Conservation (phyloP, 2,329 filamentous ascomycete genomes). For the Apiospora hydei region DNA sequence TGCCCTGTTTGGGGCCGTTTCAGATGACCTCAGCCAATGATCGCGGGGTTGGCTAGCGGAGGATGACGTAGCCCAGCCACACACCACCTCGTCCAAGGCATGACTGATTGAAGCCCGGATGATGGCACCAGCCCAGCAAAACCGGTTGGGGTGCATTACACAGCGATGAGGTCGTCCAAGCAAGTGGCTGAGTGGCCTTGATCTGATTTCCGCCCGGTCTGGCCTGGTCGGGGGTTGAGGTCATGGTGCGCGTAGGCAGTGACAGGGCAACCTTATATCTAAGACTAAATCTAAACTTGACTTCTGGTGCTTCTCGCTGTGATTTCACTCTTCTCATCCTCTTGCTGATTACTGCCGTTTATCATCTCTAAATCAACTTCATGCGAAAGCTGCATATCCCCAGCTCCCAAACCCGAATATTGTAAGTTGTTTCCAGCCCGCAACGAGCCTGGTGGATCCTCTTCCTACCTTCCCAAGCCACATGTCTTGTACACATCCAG, state of each 20-base stretch:
- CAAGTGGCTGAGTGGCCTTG: neutral
- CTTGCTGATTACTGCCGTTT: neutral
- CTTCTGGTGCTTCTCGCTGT: neutral
- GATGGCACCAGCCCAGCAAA: conserved; percentile 10
- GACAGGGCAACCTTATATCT: conserved; percentile 12
- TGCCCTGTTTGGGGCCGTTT: conserved; percentile 22
- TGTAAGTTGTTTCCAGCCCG: neutral
- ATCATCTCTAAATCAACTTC: neutral
- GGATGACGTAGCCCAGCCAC: conserved; percentile 25
- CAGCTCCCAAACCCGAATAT: neutral
- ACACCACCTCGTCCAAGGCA: neutral
- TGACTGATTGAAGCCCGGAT: neutral
- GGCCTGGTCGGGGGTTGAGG: neutral
- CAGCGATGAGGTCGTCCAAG: conserved; percentile 3
- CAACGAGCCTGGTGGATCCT: neutral
- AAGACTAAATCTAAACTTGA: neutral
- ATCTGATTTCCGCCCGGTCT: neutral
- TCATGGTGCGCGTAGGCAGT: neutral
- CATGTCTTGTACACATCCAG: no score
- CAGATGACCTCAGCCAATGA: conserved; percentile 22
- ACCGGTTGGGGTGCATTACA: conserved; percentile 21
- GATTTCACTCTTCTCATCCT: neutral
- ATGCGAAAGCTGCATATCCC: neutral
- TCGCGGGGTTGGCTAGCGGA: conserved; percentile 3
- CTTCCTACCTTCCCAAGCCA: neutral